Evolutionary conservation across 805 yeast genomes (phyloP).

Genomic region (Starmerella scarabaei): DNA sequence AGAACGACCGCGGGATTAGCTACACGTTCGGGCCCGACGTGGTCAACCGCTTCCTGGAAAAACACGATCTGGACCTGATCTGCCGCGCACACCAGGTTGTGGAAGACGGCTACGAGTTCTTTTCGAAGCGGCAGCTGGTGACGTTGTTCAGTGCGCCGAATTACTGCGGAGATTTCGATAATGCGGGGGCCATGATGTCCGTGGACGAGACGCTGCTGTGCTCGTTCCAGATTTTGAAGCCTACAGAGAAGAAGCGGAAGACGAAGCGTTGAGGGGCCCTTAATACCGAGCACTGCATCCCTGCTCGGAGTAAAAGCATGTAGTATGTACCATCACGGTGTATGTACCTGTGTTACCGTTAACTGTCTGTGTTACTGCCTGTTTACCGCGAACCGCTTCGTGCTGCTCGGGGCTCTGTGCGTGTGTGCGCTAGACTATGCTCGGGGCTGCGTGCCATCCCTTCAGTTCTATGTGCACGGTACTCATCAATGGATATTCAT

Average conservation of each 20-base stretch:
- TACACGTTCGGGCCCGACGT: constrained; percentile 99
- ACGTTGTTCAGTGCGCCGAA: constrained; percentile 95
- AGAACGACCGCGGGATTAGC: constrained; percentile 97
- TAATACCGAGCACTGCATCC: neutral
- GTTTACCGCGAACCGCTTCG: too few species aligned
- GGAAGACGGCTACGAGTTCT: constrained; percentile 97
- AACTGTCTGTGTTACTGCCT: too few species aligned
- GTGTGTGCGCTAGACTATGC: too few species aligned
- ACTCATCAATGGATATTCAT: too few species aligned
- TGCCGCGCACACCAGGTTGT: constrained; percentile 99
- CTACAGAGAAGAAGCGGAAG: constrained; percentile 90
- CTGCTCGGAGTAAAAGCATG: neutral
- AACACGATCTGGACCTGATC: constrained; percentile 94
- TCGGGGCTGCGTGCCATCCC: too few species aligned
- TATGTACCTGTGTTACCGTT: neutral
- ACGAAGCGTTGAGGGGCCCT: constrained; percentile 16
- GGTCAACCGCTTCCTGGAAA: constrained; percentile 87
- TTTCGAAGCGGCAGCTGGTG: constrained; percentile 88
- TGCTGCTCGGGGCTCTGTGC: too few species aligned
- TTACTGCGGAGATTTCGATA: constrained; percentile 97
- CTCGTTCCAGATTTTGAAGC: constrained; percentile 84
- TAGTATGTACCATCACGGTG: neutral
- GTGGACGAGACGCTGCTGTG: constrained; percentile 93
- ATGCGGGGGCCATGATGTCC: constrained; percentile 99
- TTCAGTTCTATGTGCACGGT: too few species aligned